Conservation (phyloP, 352 stramenopile genomes). For the Phytophthora megakarya region DNA sequence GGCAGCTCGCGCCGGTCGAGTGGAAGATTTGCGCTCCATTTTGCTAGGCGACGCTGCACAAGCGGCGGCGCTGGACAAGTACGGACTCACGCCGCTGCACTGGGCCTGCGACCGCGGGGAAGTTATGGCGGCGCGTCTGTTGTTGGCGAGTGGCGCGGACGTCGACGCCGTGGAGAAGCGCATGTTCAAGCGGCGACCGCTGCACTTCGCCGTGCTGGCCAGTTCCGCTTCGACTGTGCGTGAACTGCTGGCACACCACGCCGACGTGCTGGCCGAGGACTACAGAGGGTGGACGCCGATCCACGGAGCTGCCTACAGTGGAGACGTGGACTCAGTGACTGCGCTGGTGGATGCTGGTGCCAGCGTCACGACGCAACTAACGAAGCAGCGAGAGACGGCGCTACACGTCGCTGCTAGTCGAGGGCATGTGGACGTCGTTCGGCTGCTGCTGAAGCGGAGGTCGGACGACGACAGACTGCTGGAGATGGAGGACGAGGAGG, state of each 20-base stretch:
- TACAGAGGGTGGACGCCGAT: slow-evolving; percentile 63
- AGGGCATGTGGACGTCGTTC: slow-evolving; percentile 26
- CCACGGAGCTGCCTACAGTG: slow-evolving; percentile 62
- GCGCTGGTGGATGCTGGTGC: slow-evolving; percentile 34
- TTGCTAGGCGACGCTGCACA: slow-evolving; percentile 38
- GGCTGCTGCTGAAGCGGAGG: slow-evolving; percentile 30
- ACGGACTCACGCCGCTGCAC: slow-evolving; percentile 70
- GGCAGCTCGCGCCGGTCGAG: slow-evolving; percentile 51
- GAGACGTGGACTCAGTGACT: slow-evolving; percentile 24
- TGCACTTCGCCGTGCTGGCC: slow-evolving; percentile 68
- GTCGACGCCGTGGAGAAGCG: slow-evolving; percentile 63
- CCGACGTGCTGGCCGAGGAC: slow-evolving; percentile 46
- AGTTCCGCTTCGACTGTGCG: slow-evolving; percentile 39
- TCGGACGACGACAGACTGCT: slow-evolving; percentile 14
- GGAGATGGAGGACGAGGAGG: slow-evolving; percentile 27
- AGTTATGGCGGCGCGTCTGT: slow-evolving; percentile 24
- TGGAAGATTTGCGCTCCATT: slow-evolving; percentile 44
- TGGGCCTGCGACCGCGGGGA: slow-evolving; percentile 71
- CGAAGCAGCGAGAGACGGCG: slow-evolving; percentile 34
- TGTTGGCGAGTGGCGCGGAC: slow-evolving; percentile 49
- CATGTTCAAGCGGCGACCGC: slow-evolving; percentile 67
- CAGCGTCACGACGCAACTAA: slow-evolving; percentile 25
- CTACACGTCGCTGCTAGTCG: slow-evolving; percentile 44
- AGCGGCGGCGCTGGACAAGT: slow-evolving; percentile 60
- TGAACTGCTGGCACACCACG: slow-evolving; percentile 47